A percentile compares a stretch with the other conserved stretches of the same genome.
These are phyloP conservation scores for Neofusicoccum laricinum DNA, from an alignment of 2,329 filamentous ascomycete species.

Conservation along the genomic window DNA sequence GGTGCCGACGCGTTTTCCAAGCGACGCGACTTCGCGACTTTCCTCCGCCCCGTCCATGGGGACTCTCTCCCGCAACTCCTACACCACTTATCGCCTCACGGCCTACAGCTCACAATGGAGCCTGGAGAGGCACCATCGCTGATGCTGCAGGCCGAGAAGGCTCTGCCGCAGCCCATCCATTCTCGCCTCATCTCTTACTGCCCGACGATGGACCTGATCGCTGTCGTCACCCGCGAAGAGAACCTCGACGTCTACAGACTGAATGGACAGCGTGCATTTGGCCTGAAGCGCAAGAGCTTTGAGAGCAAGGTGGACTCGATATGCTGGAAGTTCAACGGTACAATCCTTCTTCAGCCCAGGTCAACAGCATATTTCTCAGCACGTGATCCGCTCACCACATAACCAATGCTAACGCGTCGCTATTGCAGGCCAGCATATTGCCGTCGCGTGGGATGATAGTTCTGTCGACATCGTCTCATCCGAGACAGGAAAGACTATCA, in stretches of 20 bases:
- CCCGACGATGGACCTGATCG: constrained; percentile 80
- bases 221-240: constrained; percentile 65
- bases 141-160: constrained; percentile 40
- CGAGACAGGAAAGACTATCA: constrained; percentile 75
- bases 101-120: constrained; percentile 22
- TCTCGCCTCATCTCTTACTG: constrained; percentile 68
- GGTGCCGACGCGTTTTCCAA: constrained; percentile 10
- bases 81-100: background rate
- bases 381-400: background rate
- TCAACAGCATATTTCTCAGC: background rate
- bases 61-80: background rate
- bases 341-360: background rate
- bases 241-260: constrained; percentile 75
- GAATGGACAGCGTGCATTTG: constrained; percentile 69
- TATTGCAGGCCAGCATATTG: constrained; percentile 66
- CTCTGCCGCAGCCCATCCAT: constrained; percentile 48
- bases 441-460: constrained; percentile 80
- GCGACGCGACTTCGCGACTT: constrained; percentile 12
- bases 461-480: constrained; percentile 72
- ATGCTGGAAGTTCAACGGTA: constrained; percentile 48
- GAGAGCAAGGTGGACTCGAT: constrained; percentile 35
- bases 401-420: background rate
- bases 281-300: constrained; percentile 41
- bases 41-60: background rate
- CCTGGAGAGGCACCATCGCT: constrained; percentile 22